Base-by-base conservation (phyloP, 1,284 basidiomycete species). In the Cutaneotrichosporon daszewskae region DNA sequence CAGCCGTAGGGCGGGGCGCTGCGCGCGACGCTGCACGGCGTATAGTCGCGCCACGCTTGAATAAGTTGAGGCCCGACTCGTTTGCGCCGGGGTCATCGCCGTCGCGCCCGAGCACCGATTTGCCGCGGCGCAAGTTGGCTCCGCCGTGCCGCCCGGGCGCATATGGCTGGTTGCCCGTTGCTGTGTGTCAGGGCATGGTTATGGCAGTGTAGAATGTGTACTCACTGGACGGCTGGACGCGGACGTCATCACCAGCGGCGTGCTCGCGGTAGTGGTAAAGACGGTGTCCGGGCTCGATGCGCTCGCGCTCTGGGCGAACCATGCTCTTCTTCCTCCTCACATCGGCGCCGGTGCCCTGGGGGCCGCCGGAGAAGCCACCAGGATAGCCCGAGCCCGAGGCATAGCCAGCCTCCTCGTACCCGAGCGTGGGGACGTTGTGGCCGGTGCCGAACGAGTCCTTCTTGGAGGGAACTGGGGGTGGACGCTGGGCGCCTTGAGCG, bases 241-340 rank as follows among this genome's bases (percentile, higher is more conserved):
- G 81, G 46, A 82, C 76, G 65, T 84, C 82, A 68, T 89, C 78
- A 63, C 87, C 82, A 17, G 85, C 84, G 13, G 88, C 87, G 71
- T 87, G 90, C 54, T 79, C 84, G 41, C 90, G 83, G 72, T 98
- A 98, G 73, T 97, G 86, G 83, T 86, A 98, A 57, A 94, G 83
- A 32, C 91, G 80, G 75, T 97, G 91, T 37, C 82, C 83, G 9
- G 92, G 91, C 64, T 96, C 92, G 61, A 97, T 89, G 75, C 94
- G 87, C 75, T 96, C 94, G 51, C 94, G 78, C 71, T 98, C 94
- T 8, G 95, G 94, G 45, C 81, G 77, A 43, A 97, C 88, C 36
- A 98, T 79, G 63, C 85, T 89, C 79, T 92, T 94, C 77, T 96
- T 97, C 64, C 92, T 74, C 45, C 75, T 72, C 34, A 86, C 70